Base-by-base conservation (phyloP, 805 yeast genomes). In the Candida manassasensis region DNA sequence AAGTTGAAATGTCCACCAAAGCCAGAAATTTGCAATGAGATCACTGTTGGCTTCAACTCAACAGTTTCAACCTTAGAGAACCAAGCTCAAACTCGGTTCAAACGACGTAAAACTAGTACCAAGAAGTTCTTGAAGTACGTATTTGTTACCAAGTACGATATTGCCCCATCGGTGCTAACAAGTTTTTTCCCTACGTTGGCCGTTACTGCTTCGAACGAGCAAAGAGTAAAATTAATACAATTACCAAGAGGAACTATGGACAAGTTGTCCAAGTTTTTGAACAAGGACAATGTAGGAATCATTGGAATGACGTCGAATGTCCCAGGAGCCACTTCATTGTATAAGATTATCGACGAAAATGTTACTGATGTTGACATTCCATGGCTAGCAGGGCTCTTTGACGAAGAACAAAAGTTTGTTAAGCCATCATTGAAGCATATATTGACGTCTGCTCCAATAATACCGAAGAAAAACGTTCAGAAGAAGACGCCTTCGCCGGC, bases 71-170 rank as follows among this genome's bases (percentile, higher is more conserved):
- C 53, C 7, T 52, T 81, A 12, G 80, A 75, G 42, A 32, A 42
- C 0, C 74, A 71, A 44, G 73, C 74, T 17, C 29, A 39, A 39
- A 34, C 32, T 17, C 29, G 22, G 4, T 38, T 28, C 24, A 22
- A 13, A 14, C 15, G 21, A 27, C 16, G 28, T 13, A 38, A 17
- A 12, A 40, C 21, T 2, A 17, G 21, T 13, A 22, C 14, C 6
- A 21, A 34, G n/a, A 16, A 19, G n/a, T 47, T 48, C 27, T 44
- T 66, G 10, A 55, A 53, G 32, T 68, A 65, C 40, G 67, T 82
- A 4, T 77, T 81, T 55, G 83, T 79, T 12, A 76, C 84, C 43
- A 78, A 73, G 43, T 54, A 61, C n/a, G 84, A 79, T 39, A 65
- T 72, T 3, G 52, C 56, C 9, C 77, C 84, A 1, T 43, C 57